Percentiles rank a stretch among this genome's conserved stretches.
Conservation (phyloP, 495 filamentous ascomycete species). For the Aspergillus panamensis region DNA sequence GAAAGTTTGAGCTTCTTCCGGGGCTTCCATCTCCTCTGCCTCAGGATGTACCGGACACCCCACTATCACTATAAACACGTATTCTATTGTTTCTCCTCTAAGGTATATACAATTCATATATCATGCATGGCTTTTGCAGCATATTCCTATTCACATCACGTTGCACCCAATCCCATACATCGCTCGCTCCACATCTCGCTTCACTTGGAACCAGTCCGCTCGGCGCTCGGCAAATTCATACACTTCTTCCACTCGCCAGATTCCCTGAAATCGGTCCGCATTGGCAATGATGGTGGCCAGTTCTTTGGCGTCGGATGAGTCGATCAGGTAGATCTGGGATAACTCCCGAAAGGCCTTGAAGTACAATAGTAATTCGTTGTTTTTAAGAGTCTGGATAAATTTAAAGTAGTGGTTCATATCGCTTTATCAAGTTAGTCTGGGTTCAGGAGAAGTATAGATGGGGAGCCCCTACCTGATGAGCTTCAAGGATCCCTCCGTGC, state of each 20-base stretch:
- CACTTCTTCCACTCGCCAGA: conserved; percentile 93
- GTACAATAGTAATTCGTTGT: conserved; percentile 78
- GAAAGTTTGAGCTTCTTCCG: too few relatives aligned
- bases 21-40: background rate
- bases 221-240: conserved; percentile 94
- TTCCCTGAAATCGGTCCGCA: conserved; percentile 79
- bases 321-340: conserved; percentile 92
- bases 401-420: conserved; percentile 93
- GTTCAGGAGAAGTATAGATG: background rate
- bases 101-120: conserved; percentile 24
- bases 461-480: conserved; percentile 66
- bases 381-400: conserved; percentile 76
- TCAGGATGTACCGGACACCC: too few relatives aligned
- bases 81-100: conserved; percentile 8
- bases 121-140: conserved; percentile 3
- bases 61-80: conserved; percentile 1
- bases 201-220: conserved; percentile 90
- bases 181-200: conserved; percentile 83
- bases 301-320: conserved; percentile 83
- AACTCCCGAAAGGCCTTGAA: conserved; percentile 91
- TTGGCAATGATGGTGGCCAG: conserved; percentile 94
- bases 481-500: conserved; percentile 82
- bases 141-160: conserved; percentile 62
- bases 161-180: conserved; percentile 95
- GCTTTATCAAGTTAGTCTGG: conserved; percentile 40